Evolutionary conservation across 2,329 filamentous ascomycete species (phyloP), one percentile per base, ranked within the genome.

Genomic region (Dothiorella sarmentorum): DNA sequence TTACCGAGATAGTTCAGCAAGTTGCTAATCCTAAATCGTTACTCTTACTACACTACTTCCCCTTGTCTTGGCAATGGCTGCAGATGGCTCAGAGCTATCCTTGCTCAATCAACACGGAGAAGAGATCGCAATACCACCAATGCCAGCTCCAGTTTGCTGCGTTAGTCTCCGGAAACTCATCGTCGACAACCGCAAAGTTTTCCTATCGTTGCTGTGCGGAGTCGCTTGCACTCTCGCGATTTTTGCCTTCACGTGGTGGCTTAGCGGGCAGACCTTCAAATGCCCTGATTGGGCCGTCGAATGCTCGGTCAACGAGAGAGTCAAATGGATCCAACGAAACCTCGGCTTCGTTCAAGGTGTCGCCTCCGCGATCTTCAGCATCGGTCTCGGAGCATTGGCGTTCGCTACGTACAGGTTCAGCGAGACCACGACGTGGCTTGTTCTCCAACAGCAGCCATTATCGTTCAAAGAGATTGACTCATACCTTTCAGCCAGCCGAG

Each of bases 191-290:
- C 53, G 26, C 9, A 29, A 33, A 15, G 15, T 56, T 10, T 17
- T 44, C 11, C 3, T 27, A 18, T 13, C 40, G 4, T 35, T 17
- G 20, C 3, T 13, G 6, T 17, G 20, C 13, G 53, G 53, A 4
- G 15, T 45, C 29, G 4, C 24, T 4, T 45, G 29, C 20, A 37
- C 17, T 9, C 11, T 56, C n/a, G 53, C 18, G 20, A 44, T 26
- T 26, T 56, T 56, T 20, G 20, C 18, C 9, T 56, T 56, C 20
- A 56, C 53, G 2, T 20, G 58, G 69, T 72, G 61, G 71, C 70
- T 5, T 67, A 72, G 60, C 43, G 26, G 18, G 20, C 55, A 61
- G 13, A 20, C 42, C 11, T 31, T 59, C 7, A 20, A 55, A n/a
- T 61, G 60, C 37, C 60, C 55, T 15, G 5, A 38, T 13, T 61